phyloP scores from a whole-genome alignment of 768 basidiomycete genomes.

The Mycena vitilis region DNA sequence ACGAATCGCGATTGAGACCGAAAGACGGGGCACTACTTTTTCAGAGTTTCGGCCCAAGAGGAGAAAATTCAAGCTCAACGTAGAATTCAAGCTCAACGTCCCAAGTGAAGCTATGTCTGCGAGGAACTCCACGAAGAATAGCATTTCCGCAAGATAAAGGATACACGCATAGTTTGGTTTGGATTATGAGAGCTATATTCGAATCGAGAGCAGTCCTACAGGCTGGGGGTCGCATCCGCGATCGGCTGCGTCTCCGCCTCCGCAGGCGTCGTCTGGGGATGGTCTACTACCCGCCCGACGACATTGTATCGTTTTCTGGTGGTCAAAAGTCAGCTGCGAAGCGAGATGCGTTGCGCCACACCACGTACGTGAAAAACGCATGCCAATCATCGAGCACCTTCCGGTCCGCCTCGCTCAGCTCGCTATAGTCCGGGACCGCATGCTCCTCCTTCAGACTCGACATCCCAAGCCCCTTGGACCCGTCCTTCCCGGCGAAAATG shows the following conservation, averaged over 20 bases:
- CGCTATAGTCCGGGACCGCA: conserved; percentile 88
- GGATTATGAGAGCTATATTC: not conserved
- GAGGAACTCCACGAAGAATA: too few species aligned
- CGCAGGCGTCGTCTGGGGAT: conserved; percentile 43
- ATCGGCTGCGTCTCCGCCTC: not conserved
- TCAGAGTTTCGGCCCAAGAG: too few species aligned
- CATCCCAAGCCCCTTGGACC: conserved; percentile 88
- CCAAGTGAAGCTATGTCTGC: too few species aligned
- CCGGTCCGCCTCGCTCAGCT: conserved; percentile 73
- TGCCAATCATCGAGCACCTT: conserved; percentile 93
- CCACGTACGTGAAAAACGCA: conserved; percentile 84
- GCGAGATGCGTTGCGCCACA: not conserved
- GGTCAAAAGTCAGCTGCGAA: not conserved
- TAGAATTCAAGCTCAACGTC: too few species aligned
- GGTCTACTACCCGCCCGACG: conserved; percentile 78
- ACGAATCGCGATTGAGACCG: too few species aligned
- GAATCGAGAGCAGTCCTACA: conserved; percentile 1
- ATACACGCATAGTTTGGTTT: too few species aligned
- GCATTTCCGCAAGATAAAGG: too few species aligned
- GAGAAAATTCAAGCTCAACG: too few species aligned
- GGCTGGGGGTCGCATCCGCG: conserved; percentile 6
- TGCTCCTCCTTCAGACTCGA: conserved; percentile 89
- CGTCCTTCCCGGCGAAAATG: conserved; percentile 95
- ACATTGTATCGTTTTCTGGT: conserved; percentile 88
- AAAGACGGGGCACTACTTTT: too few species aligned